Conservation (phyloP, 306 rosid species). For the Sesbania bispinosa region DNA sequence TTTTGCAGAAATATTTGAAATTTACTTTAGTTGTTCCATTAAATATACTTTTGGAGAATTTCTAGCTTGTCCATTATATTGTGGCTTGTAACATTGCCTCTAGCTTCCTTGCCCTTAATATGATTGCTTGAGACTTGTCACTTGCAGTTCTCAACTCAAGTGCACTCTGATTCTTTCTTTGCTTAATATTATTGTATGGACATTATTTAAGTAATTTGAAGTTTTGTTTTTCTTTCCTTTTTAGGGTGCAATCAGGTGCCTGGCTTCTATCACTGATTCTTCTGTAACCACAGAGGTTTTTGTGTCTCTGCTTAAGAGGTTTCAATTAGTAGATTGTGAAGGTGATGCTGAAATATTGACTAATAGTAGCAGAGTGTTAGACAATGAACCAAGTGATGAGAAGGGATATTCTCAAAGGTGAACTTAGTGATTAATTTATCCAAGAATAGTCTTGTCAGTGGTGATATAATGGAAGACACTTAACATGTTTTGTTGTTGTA, state of each 20-base stretch:
- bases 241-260: slow-evolving; percentile 83
- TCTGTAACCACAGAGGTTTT: slow-evolving; percentile 50
- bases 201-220: slow-evolving; percentile 2
- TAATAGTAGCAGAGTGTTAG: slow-evolving; percentile 24
- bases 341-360: slow-evolving; percentile 38
- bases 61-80: not conserved
- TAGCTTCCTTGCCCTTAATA: not conserved
- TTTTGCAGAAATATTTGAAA: slow-evolving; percentile 2
- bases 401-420: slow-evolving; percentile 61
- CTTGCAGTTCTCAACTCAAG: not conserved
- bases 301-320: slow-evolving; percentile 51
- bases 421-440: not conserved
- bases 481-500: not conserved
- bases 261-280: slow-evolving; percentile 81
- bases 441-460: not conserved
- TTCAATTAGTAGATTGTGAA: slow-evolving; percentile 41
- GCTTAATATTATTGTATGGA: slow-evolving; percentile 1
- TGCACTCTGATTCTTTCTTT: not conserved
- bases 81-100: not conserved
- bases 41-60: slow-evolving; percentile 6
- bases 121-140: not conserved
- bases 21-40: not conserved
- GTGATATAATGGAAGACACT: not conserved
- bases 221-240: slow-evolving; percentile 17
- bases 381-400: slow-evolving; percentile 33